These are phyloP conservation scores for Populus euphratica DNA, from an alignment of 345 rosid genomes.

Conservation along the genomic window DNA sequence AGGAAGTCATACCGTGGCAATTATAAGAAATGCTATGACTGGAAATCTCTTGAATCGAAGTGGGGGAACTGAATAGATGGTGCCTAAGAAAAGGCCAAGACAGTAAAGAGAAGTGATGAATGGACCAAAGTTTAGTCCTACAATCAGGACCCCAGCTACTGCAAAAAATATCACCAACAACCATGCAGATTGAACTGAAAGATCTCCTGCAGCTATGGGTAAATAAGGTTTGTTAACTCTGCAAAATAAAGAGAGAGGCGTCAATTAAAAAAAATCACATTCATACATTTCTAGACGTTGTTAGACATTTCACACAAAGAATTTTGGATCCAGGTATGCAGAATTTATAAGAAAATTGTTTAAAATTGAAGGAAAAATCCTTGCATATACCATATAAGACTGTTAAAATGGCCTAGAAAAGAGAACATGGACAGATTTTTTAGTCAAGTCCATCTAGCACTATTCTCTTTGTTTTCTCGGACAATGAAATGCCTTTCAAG, in stretches of 20 bases:
- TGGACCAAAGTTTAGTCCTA: slow-evolving; percentile 71
- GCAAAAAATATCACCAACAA: slow-evolving; percentile 75
- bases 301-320: neutral
- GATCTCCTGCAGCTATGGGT: slow-evolving; percentile 98
- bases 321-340: neutral
- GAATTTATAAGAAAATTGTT: neutral
- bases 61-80: slow-evolving; percentile 97
- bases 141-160: slow-evolving; percentile 63
- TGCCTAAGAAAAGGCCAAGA: slow-evolving; percentile 85
- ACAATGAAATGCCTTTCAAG: neutral
- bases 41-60: slow-evolving; percentile 89
- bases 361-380: neutral
- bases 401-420: neutral
- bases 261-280: neutral
- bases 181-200: slow-evolving; percentile 90
- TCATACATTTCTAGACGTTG: neutral
- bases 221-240: slow-evolving; percentile 98
- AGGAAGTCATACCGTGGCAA: slow-evolving; percentile 58
- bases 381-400: neutral
- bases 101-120: slow-evolving; percentile 77
- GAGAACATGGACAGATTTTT: neutral
- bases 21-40: slow-evolving; percentile 86
- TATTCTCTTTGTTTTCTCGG: neutral
- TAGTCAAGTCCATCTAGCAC: neutral
- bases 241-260: slow-evolving; percentile 30